Conservation (phyloP, 306 rosid species). For the Castanea sativa region DNA sequence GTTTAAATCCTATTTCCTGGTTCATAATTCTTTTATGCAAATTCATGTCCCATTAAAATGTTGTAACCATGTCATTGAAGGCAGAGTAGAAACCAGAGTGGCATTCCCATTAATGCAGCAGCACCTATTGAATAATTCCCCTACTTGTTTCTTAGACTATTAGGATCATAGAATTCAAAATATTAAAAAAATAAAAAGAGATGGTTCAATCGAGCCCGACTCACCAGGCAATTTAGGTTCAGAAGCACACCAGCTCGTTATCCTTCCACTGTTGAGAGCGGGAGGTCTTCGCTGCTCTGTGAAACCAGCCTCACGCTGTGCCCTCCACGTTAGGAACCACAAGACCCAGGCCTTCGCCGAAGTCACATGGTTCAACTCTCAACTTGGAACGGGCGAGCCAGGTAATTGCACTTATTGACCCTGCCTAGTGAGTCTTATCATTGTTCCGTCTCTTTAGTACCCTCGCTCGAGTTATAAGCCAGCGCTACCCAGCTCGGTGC, state of each 20-base stretch:
- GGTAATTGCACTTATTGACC: fast-evolving
- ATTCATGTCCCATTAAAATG: too few species aligned
- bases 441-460: neutral
- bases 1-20: too few species aligned
- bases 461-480: neutral
- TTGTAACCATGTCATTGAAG: too few species aligned
- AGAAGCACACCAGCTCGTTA: neutral
- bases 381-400: neutral
- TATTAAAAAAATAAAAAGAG: too few species aligned
- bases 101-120: too few species aligned
- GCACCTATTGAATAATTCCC: too few species aligned
- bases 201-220: too few species aligned
- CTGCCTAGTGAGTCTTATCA: neutral
- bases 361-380: neutral
- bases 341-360: neutral
- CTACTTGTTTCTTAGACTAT: too few species aligned
- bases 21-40: too few species aligned
- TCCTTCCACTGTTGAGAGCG: constrained; percentile 2
- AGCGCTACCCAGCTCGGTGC: neutral
- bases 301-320: constrained; percentile 10
- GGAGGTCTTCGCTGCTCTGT: neutral
- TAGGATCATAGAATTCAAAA: too few species aligned
- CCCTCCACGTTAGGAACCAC: neutral
- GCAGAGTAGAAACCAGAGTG: too few species aligned
- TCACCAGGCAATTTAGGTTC: too few species aligned